Evolutionary conservation across 768 basidiomycete genomes (phyloP).

Genomic region (Sporobolomyces roseus): DNA sequence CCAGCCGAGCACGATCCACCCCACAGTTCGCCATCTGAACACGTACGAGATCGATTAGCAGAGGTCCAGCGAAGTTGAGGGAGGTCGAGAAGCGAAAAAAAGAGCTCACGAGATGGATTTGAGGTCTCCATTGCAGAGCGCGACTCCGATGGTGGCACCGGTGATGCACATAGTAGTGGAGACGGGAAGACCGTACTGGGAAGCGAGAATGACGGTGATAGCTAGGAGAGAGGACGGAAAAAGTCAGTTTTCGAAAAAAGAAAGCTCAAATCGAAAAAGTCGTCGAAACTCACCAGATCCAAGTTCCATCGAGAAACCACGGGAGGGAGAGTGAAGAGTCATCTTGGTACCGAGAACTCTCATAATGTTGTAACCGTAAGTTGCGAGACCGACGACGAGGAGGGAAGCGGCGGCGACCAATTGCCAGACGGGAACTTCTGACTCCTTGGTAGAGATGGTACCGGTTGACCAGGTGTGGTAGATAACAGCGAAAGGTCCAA

Average conservation of each 20-base stretch:
- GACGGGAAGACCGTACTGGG: constrained; percentile 49
- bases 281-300: constrained; percentile 43
- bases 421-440: constrained; percentile 50
- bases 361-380: constrained; percentile 38
- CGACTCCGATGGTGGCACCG: constrained; percentile 50
- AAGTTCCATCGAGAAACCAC: constrained; percentile 54
- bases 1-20: constrained; percentile 47
- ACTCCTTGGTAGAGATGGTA: constrained; percentile 44
- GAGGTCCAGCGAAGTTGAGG: no score
- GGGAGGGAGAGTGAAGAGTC: constrained; percentile 34
- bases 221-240: constrained; percentile 23
- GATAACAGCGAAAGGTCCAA: constrained; percentile 50
- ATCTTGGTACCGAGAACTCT: no score
- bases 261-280: background rate
- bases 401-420: constrained; percentile 47
- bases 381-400: constrained; percentile 47
- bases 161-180: constrained; percentile 51
- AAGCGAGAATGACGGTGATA: constrained; percentile 53
- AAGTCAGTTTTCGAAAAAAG: background rate
- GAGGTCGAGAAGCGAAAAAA: no score
- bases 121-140: constrained; percentile 37
- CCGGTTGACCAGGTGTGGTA: constrained; percentile 50
- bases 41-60: no score
- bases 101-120: no score
- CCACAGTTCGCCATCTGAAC: constrained; percentile 49